phyloP scores from a whole-genome alignment of 2,329 filamentous ascomycete genomes.

The Aspergillus chevalieri region DNA sequence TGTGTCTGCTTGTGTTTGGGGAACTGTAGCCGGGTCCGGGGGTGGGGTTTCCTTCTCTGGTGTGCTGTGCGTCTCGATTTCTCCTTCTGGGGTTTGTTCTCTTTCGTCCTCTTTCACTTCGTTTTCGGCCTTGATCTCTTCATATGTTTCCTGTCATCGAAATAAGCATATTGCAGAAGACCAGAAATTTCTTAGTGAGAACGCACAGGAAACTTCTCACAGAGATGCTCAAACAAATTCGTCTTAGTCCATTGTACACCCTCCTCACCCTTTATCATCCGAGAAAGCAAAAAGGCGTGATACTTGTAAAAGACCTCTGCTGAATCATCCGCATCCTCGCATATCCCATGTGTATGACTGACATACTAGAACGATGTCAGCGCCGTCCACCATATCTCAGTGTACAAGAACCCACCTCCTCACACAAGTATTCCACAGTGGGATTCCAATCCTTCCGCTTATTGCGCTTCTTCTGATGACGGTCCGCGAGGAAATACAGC shows the following conservation, averaged over 20 bases:
- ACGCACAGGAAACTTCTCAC: slow-evolving; percentile 30
- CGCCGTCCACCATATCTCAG: not conserved
- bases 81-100: slow-evolving; percentile 5
- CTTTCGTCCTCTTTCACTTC: slow-evolving; percentile 10
- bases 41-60: not conserved
- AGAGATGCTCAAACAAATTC: slow-evolving; percentile 39
- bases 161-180: too few relatives aligned
- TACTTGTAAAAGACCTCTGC: slow-evolving; percentile 42
- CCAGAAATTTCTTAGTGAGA: too few relatives aligned
- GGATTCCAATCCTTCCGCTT: slow-evolving; percentile 29
- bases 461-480: slow-evolving; percentile 41
- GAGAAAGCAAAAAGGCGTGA: slow-evolving; percentile 39
- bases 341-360: slow-evolving; percentile 36
- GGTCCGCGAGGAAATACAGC: slow-evolving; percentile 57
- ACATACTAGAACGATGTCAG: slow-evolving; percentile 27
- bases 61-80: not conserved
- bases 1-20: slow-evolving; percentile 30
- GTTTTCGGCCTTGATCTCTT: slow-evolving; percentile 21
- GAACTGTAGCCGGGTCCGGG: slow-evolving; percentile 20
- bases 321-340: slow-evolving; percentile 42
- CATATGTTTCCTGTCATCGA: slow-evolving; percentile 26
- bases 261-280: slow-evolving; percentile 43
- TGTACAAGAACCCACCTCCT: slow-evolving; percentile 28
- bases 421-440: slow-evolving; percentile 33
- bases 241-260: slow-evolving; percentile 41